Evolutionary conservation across 139 green algal species (phyloP), one percentile per base, ranked within the genome.

Genomic region (Chlamydomonas sphaeroides): DNA sequence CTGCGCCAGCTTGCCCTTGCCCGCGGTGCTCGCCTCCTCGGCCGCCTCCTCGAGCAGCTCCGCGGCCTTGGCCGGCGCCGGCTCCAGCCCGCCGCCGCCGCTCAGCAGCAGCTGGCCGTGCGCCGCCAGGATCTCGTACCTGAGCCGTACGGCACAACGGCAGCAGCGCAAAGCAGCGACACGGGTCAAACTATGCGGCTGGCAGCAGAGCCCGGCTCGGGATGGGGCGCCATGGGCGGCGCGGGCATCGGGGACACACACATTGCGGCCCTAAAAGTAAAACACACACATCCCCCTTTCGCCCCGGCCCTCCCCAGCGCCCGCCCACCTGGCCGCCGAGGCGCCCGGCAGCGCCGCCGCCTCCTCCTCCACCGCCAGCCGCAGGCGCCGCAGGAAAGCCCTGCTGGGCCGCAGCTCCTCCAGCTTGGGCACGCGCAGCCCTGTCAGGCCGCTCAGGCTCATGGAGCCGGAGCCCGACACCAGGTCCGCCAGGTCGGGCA

Each of bases 1-100:
- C 61, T 84, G 77, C 41, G 83, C 67, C 65, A 90, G 66, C 78
- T 88, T 88, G 69, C 83, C 86, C 67, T 88, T 75, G 48, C 80
- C 79, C 56, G 79, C 78, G 5, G 62, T 78, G 11, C 70, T 33
- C 32, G 86, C 86, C 51, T 68, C 78, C 78, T 90, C 86, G 18
- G 86, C 83, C 11, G 86, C 86, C 28, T 53, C 38, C 26, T 70
- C 78, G 38, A 86, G 69, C 35, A 78, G 61, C 82, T 86, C 83
- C 28, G 86, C 86, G 20, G 86, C 86, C 41, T 41, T 41, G 20
- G 30, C 78, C 14, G 83, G 78, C 26, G 80, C 65, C 3, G 77
- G 57, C 45, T 25, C 39, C 71, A 90, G 77, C 17, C 78, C 78
- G 2, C 38, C 63, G 2, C 42, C 80, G 36, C 80, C 85, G 26